Evolutionary conservation across 1,139 yeast species (phyloP), one percentile per base, ranked within the genome.

Genomic region (Pichia sp.): DNA sequence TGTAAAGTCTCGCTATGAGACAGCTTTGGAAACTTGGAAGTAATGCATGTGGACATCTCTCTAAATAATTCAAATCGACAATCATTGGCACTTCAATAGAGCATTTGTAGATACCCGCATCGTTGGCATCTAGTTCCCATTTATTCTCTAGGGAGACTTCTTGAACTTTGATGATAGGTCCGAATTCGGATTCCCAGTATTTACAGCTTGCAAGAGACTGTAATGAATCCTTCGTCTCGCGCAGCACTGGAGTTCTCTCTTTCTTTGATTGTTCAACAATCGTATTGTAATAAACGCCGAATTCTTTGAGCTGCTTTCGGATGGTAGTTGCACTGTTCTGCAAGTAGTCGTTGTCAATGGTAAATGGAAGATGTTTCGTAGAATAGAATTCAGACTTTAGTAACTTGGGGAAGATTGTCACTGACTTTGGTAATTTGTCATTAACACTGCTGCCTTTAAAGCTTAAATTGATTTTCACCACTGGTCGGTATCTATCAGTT

Each of bases 301-400:
- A 32, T 19, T 17, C 19, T 2, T 16, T 5, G 33, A 29, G 22
- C 18, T 20, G 8, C 7, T 16, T 10, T 32, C n/a, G 11, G 13
- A 27, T 16, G 22, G 16, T 15, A 16, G 27, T 22, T 10, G 24
- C 12, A 32, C 33, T 28, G 5, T 41, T 31, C 16, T 28, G 13
- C 24, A 46, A 23, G 22, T 41, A 48, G 7, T 35, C 30, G 6
- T 39, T 33, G 30, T 49, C 52, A 22, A 52, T 32, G 3, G 46
- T 35, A 16, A 52, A 31, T 2, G 54, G 55, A 20, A 51, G 40
- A 1, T 47, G 35, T 7, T 22, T 16, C 2, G 28, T 19, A 4
- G 51, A 44, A 25, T 39, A 41, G 1, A 50, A 10, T 15, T 41
- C 46, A 8, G 41, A 29, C 1, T 40, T 44, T 16, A 31, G 30